These are phyloP conservation scores for Aspergillus persii DNA, from an alignment of 2,329 filamentous ascomycete genomes.

Conservation along the genomic window DNA sequence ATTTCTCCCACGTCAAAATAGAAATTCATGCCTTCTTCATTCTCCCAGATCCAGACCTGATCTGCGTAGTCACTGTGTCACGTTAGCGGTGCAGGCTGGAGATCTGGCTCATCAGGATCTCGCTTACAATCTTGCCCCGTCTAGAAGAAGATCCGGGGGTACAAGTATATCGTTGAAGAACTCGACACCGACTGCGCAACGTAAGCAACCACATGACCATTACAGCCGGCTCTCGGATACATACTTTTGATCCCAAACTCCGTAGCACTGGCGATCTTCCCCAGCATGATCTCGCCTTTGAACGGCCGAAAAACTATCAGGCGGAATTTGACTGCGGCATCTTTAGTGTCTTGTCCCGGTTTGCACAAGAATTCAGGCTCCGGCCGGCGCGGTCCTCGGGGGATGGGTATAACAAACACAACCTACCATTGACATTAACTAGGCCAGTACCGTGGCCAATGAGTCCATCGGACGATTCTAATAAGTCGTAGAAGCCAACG, in stretches of 20 bases:
- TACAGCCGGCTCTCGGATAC: constrained; percentile 21
- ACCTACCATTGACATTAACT: constrained; percentile 85
- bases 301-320: constrained; percentile 93
- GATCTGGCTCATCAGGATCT: not conserved
- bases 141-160: constrained; percentile 69
- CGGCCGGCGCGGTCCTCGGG: not conserved
- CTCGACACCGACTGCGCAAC: constrained; percentile 68
- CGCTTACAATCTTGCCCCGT: constrained; percentile 72
- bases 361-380: not conserved
- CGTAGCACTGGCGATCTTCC: constrained; percentile 73
- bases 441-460: constrained; percentile 90
- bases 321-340: constrained; percentile 74
- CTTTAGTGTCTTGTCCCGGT: not conserved
- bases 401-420: not conserved
- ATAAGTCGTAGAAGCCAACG: constrained; percentile 86
- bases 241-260: constrained; percentile 69
- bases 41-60: constrained; percentile 80
- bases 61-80: constrained; percentile 66
- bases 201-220: constrained; percentile 11
- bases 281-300: constrained; percentile 87
- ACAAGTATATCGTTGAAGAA: constrained; percentile 95
- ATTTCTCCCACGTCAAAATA: constrained; percentile 90
- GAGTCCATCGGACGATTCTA: constrained; percentile 85
- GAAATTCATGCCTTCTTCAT: constrained; percentile 67
- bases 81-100: constrained; percentile 20